Evolutionary conservation across 2,329 filamentous ascomycete species (phyloP).

Genomic region (Emergomyces orientalis): DNA sequence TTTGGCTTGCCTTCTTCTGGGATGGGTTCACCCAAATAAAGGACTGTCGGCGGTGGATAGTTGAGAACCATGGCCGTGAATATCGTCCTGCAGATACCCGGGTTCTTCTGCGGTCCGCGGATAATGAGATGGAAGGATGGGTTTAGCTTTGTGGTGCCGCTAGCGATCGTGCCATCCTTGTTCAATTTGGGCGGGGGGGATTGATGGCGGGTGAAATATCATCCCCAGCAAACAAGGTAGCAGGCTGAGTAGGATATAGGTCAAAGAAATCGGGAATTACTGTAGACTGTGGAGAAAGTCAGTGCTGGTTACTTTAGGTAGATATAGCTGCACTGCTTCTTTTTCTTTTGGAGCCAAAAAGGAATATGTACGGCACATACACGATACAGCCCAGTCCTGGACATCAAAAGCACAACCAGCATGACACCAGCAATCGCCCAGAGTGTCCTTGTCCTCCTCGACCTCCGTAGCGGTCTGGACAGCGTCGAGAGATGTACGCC

Average conservation of each 20-base stretch:
- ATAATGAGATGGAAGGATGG: constrained; percentile 48
- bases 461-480: constrained; percentile 11
- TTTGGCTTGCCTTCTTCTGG: constrained; percentile 27
- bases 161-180: constrained; percentile 24
- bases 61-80: constrained; percentile 50
- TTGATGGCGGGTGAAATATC: not conserved
- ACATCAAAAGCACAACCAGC: not conserved
- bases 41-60: constrained; percentile 46
- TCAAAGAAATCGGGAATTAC: constrained; percentile 11
- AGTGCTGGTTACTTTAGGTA: not conserved
- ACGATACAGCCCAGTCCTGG: not conserved
- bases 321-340: too few species aligned
- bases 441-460: constrained; percentile 19
- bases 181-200: constrained; percentile 14
- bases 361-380: too few species aligned
- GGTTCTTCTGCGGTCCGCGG: constrained; percentile 37
- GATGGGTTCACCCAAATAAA: constrained; percentile 33
- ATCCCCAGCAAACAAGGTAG: not conserved
- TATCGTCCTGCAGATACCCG: constrained; percentile 49
- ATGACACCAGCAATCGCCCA: not conserved
- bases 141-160: constrained; percentile 26
- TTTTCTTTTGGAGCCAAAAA: too few species aligned
- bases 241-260: constrained; percentile 5
- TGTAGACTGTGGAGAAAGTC: not conserved
- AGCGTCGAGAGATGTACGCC: not conserved